Base-by-base conservation (phyloP, 2,329 filamentous ascomycete genomes). In the Raffaelea arxii region DNA sequence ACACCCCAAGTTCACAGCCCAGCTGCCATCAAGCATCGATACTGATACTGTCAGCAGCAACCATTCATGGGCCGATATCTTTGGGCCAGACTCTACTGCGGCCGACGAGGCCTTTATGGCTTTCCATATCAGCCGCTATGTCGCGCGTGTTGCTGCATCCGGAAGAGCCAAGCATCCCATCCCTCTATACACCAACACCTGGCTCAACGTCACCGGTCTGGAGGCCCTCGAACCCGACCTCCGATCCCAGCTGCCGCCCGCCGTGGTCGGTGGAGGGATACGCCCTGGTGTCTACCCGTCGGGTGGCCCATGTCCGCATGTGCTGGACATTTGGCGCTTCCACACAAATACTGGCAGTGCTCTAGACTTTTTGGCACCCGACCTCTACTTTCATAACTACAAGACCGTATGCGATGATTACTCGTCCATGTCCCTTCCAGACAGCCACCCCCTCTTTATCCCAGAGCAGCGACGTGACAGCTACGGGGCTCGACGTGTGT, bases 401-500 rank as follows among this genome's bases (percentile, higher is more conserved):
- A 62, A 40, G 25, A 23, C 18, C 18, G 35, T 46, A n/a, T 40
- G 36, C 19, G 24, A 22, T 14, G 43, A 46, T 27, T 46, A 46
- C 21, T 18, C 37, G 2, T 24, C 19, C 9, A 11, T 24, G 65
- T n/a, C n/a, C n/a, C n/a, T n/a, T n/a, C n/a, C n/a, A n/a, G n/a
- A n/a, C n/a, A 38, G 55, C 50, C 1, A 55, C 58, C 11, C 67
- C 73, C 60, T 75, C 0, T 74, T 75, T 51, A 73, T 75, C 32
- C 72, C 72, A 0, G 72, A 75, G 57, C 72, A 75, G 52, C 60
- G 70, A 5, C 62, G 72, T 12, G 71, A 74, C 45, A 69, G 70
- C 30, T 60, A 65, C 24, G 69, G 69, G 6, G 62, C 66, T 0
- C 55, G 67, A 6, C 51, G 69, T 2, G 55, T 70, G 1, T 72